Base-by-base conservation (phyloP, 2,329 filamentous ascomycete species). In the Cladosporium sp. region DNA sequence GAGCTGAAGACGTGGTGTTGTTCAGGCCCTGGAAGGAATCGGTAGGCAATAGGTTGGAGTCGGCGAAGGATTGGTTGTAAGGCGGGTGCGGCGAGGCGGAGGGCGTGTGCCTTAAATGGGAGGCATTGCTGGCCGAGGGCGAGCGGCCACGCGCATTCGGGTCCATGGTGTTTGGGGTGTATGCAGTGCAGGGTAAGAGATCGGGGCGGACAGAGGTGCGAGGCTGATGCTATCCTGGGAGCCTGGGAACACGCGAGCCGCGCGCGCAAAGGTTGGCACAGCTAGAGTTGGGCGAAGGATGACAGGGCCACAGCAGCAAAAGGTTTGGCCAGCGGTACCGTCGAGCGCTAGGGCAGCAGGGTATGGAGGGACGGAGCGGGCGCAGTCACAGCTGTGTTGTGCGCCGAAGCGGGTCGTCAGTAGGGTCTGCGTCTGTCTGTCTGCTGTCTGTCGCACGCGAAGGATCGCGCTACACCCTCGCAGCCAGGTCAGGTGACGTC, bases 71-170 rank as follows among this genome's bases (percentile, higher is more conserved):
- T 55, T 60, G 56, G 39, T 42, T 42, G 53, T 62, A 61, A 32
- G 60, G 63, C 56, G 63, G 61, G 48, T 67, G 65, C 54, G 65
- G 66, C 61, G 66, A 67, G 52, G 67, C 62, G 57, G 68, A 67
- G 52, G 64, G 56, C 20, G 63, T 61, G 61, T 64, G 64, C 54
- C 63, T 68, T 68, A 66, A 65, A 65, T 65, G 64, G 53, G 61
- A 32, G 50, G 61, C 57, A 36, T 62, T 62, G 54, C 61, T 57
- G 36, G 64, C 61, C 52, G 65, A 66, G 25, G 66, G 65, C 61
- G 66, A 68, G 58, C 65, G 65, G 49, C 60, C 63, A 32, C 66
- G 67, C 55, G 55, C 44, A 39, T 57, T 49, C 24, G 55, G 55
- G 28, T 57, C 55, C 55, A 57, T 57, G 35, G 24, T 37, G 47